Base-by-base conservation (phyloP, 139 green algal species). In the Astrephomene gubernaculifera region DNA sequence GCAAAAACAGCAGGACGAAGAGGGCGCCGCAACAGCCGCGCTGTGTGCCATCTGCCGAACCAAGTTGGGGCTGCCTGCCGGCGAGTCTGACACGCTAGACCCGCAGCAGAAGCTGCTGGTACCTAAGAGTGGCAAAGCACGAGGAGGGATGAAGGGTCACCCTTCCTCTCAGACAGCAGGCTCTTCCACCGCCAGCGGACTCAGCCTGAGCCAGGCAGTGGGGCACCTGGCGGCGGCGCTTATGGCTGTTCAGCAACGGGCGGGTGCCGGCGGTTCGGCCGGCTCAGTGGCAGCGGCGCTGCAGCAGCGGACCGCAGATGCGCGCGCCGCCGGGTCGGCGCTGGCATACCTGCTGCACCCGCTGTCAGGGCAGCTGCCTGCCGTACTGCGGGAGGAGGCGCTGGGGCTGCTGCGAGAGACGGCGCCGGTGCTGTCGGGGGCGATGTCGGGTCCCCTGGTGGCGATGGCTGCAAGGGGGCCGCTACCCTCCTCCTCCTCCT, bases 301-400 rank as follows among this genome's bases (percentile, higher is more conserved):
- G n/a, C n/a, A n/a, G 36, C 78, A n/a, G 39, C 70, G 57, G 2
- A 19, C 8, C 4, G 54, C 60, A 0, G 35, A 57, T 27, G 79
- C 79, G 0, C 71, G 45, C 21, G 79, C 61, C 10, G 79, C 64
- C 0, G 86, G 79, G 6, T 7, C 83, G 7, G 85, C 81, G 0
- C 45, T 92, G 19, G 88, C 88, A 9, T 88, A 69, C 74, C 74
- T 92, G 68, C 85, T 92, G 41, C 88, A 92, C 81, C 88, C 88
- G 4, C 33, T 17, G 19, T 31, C n/a, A 27, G 2, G 8, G 21
- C 35, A 64, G 35, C 44, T 86, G 70, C 78, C 85, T 0, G 4
- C 36, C 33, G 35, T 25, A 0, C 52, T 81, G 52, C 52, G 9
- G 14, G 35, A 53, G 14, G 49, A 83, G 85, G 67, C 70, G 1